phyloP scores from a whole-genome alignment of 2,329 filamentous ascomycete species.

The Claviceps humidiphila region DNA sequence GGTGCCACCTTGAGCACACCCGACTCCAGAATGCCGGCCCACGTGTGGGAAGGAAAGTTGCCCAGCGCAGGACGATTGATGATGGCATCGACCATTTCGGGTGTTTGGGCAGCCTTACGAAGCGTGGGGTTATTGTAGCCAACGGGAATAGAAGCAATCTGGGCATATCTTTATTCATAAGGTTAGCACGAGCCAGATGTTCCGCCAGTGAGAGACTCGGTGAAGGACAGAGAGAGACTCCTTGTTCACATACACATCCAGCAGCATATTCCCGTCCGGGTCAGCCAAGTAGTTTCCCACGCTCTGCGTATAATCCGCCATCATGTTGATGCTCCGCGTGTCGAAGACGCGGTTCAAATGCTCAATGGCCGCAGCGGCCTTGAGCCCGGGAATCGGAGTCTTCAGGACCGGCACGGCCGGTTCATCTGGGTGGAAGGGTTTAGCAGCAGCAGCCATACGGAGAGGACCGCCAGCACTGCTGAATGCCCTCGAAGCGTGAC shows the following conservation, averaged over 20 bases:
- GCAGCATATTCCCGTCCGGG: slow-evolving; percentile 55
- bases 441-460: slow-evolving; percentile 20
- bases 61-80: slow-evolving; percentile 84
- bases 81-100: slow-evolving; percentile 66
- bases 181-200: too few relatives aligned
- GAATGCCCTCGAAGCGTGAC: slow-evolving; percentile 4
- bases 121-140: slow-evolving; percentile 85
- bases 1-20: slow-evolving; percentile 75
- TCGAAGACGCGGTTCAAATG: slow-evolving; percentile 72
- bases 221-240: not conserved
- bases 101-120: slow-evolving; percentile 53
- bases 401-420: slow-evolving; percentile 39
- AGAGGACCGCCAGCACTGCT: slow-evolving; percentile 7
- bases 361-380: slow-evolving; percentile 53
- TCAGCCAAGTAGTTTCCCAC: slow-evolving; percentile 71
- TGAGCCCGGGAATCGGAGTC: slow-evolving; percentile 61
- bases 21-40: slow-evolving; percentile 64
- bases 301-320: slow-evolving; percentile 61
- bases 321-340: slow-evolving; percentile 73
- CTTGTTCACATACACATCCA: slow-evolving; percentile 48
- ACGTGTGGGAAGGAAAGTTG: slow-evolving; percentile 80
- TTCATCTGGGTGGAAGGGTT: slow-evolving; percentile 33
- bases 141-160: slow-evolving; percentile 85
- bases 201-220: too few relatives aligned
- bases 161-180: slow-evolving; percentile 49